A percentile compares a stretch with the other conserved stretches of the same genome.
phyloP scores from a whole-genome alignment of 1,284 basidiomycete genomes.

The Bondarzewia mesenterica region DNA sequence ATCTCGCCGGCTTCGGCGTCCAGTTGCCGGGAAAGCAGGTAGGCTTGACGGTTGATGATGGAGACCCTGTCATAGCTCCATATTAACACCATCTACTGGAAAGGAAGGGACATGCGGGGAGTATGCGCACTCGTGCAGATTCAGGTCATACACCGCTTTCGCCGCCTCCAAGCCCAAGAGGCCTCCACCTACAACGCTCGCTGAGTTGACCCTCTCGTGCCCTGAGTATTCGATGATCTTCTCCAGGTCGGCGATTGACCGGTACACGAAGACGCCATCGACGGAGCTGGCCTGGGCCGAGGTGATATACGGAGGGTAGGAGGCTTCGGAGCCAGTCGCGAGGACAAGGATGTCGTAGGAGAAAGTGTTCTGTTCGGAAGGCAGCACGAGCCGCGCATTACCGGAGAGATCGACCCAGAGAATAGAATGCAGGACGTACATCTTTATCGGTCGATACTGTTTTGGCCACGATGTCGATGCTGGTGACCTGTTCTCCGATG shows the following conservation, averaged over 20 bases:
- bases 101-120: not conserved
- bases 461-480: not conserved
- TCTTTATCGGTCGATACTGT: not conserved
- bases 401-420: not conserved
- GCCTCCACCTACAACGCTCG: not conserved
- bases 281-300: not conserved
- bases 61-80: not conserved
- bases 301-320: not conserved
- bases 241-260: not conserved
- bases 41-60: not conserved
- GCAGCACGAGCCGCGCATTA: too few species aligned
- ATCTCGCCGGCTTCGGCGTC: not conserved
- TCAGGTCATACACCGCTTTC: not conserved
- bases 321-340: not conserved
- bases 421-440: not conserved
- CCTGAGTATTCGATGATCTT: not conserved
- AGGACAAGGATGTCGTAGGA: slow-evolving; percentile 1
- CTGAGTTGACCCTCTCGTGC: not conserved
- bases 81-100: not conserved
- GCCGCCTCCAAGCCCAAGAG: not conserved
- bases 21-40: not conserved
- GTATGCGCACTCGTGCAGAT: not conserved
- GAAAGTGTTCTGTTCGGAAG: not conserved
- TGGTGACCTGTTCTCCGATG: not conserved
- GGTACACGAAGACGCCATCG: not conserved